A percentile compares a stretch with the other conserved stretches of the same genome.
Evolutionary conservation across 345 rosid species (phyloP).

Genomic region (Euphorbia pulcherrima): DNA sequence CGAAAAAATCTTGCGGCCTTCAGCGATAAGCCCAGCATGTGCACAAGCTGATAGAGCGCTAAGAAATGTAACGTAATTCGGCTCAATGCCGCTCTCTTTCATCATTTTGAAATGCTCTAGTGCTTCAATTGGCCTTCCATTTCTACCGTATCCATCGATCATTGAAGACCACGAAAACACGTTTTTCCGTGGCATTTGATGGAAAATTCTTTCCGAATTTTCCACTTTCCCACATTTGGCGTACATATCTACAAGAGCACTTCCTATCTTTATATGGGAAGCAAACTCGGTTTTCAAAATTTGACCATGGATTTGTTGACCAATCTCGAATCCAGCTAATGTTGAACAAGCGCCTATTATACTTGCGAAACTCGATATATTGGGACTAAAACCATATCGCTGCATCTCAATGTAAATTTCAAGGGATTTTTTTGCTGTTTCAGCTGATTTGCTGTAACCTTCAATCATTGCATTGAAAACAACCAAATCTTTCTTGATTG

Average conservation of each 20-base stretch:
- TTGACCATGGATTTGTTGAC: conserved; percentile 74
- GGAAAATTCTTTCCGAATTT: conserved; percentile 58
- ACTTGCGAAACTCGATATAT: conserved; percentile 71
- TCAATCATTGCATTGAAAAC: conserved; percentile 93
- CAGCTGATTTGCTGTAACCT: conserved; percentile 67
- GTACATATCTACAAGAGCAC: conserved; percentile 88
- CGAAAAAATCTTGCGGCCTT: conserved; percentile 65
- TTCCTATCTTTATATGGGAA: conserved; percentile 60
- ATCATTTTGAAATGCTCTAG: conserved; percentile 59
- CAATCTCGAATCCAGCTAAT: conserved; percentile 52
- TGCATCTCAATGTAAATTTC: conserved; percentile 64
- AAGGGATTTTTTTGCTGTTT: conserved; percentile 50
- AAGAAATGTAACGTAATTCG: conserved; percentile 79
- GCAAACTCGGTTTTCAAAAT: conserved; percentile 51
- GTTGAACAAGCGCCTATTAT: conserved; percentile 78
- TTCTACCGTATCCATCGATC: conserved; percentile 97
- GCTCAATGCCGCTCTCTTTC: conserved; percentile 45
- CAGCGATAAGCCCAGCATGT: conserved; percentile 69
- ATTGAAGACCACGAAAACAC: conserved; percentile 92
- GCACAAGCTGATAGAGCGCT: conserved; percentile 82
- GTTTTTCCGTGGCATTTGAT: conserved; percentile 58
- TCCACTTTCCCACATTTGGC: conserved; percentile 72
- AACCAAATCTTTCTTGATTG: conserved; percentile 60
- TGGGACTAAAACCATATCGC: conserved; percentile 52
- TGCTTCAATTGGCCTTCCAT: conserved; percentile 66